Percentiles rank a stretch among this genome's conserved stretches.
phyloP scores from a whole-genome alignment of 164 flowering plant genomes.

The Liquidambar formosana region DNA sequence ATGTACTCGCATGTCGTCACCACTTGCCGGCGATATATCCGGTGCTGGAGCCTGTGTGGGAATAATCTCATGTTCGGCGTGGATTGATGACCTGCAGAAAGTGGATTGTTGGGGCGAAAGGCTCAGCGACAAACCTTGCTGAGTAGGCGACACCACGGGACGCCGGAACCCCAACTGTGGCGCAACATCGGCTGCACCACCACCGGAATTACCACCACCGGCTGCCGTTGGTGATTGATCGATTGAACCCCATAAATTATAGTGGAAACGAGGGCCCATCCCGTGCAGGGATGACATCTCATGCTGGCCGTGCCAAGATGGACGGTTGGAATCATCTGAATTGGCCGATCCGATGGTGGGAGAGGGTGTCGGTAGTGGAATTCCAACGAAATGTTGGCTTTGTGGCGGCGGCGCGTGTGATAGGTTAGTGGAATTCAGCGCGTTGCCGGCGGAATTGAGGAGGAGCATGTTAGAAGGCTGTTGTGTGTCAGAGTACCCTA shows the following conservation, averaged over 20 bases:
- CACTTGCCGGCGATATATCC: no score
- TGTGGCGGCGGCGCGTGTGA: slow-evolving; percentile 20
- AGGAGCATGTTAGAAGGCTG: slow-evolving; percentile 42
- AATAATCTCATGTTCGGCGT: no score
- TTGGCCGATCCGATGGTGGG: no score
- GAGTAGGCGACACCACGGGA: slow-evolving; percentile 22
- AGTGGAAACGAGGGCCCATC: no score
- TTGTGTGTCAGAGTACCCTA: slow-evolving; percentile 46
- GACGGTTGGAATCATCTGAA: slow-evolving; percentile 25
- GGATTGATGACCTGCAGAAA: slow-evolving; percentile 31
- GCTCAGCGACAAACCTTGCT: slow-evolving; percentile 70
- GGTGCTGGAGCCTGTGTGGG: no score
- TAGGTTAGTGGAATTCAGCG: slow-evolving; percentile 2
- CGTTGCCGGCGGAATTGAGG: slow-evolving; percentile 34
- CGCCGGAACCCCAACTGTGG: slow-evolving; percentile 12
- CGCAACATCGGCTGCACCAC: no score
- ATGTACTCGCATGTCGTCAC: no score
- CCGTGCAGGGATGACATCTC: no score
- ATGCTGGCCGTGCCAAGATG: no score
- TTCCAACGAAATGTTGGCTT: slow-evolving; percentile 45
- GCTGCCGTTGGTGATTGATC: no score
- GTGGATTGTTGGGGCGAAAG: slow-evolving; percentile 62
- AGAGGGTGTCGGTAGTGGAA: slow-evolving; percentile 37
- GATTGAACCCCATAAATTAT: slow-evolving; percentile 48
- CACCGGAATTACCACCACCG: no score